A percentile compares a stretch with the other conserved stretches of the same genome.
Conservation (phyloP, 2,329 filamentous ascomycete genomes). For the Rachicladosporium sp. region DNA sequence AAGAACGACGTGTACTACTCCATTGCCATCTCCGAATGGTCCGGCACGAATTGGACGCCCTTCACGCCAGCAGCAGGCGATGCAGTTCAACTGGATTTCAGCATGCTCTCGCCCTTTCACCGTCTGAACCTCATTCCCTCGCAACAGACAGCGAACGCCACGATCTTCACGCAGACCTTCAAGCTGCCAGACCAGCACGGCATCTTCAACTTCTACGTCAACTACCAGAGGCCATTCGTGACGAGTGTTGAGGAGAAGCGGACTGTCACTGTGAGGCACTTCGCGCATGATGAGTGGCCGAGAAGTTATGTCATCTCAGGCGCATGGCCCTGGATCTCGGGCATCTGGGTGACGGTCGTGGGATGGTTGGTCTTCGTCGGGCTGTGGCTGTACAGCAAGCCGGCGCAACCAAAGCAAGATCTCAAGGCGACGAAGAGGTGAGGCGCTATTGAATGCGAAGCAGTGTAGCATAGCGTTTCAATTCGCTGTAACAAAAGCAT, state of each 20-base stretch:
- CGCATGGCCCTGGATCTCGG: conserved; percentile 89
- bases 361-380: conserved; percentile 79
- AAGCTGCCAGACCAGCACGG: conserved; percentile 90
- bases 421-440: conserved; percentile 5
- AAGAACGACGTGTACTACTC: conserved; percentile 88
- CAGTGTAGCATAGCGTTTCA: no score
- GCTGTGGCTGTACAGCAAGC: conserved; percentile 73
- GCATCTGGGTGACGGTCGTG: conserved; percentile 68
- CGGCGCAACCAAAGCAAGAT: conserved; percentile 29
- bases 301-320: conserved; percentile 80
- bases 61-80: conserved; percentile 61
- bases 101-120: conserved; percentile 96
- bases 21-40: conserved; percentile 82
- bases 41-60: conserved; percentile 59
- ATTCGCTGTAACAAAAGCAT: no score
- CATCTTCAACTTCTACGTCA: conserved; percentile 96
- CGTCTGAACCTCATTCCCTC: conserved; percentile 58
- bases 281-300: conserved; percentile 94
- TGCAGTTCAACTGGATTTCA: conserved; percentile 85
- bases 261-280: conserved; percentile 88
- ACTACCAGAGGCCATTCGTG: conserved; percentile 92
- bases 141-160: conserved; percentile 48
- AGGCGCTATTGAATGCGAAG: neutral
- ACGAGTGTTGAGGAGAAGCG: conserved; percentile 86
- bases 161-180: conserved; percentile 64